phyloP scores from a whole-genome alignment of 1,284 basidiomycete species.

The Inonotus obliquus region DNA sequence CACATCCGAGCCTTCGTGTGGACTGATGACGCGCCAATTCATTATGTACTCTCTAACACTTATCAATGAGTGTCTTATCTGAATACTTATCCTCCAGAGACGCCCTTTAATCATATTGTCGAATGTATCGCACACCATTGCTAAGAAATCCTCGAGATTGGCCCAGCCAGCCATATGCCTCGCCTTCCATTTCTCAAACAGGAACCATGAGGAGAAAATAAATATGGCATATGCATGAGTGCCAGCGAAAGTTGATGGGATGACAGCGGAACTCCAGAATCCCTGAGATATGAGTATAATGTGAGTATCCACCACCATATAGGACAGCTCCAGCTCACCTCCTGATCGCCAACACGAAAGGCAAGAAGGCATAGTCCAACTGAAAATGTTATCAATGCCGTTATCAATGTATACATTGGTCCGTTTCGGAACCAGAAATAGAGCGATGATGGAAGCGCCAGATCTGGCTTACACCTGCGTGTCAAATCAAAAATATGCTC shows the following conservation, averaged over 20 bases:
- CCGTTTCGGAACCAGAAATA: background rate
- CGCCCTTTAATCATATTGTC: too few relatives aligned
- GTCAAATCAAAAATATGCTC: background rate
- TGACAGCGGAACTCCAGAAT: background rate
- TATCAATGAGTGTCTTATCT: too few relatives aligned
- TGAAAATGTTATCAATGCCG: background rate
- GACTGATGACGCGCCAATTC: too few relatives aligned
- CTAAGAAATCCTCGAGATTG: background rate
- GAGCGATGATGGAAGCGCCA: background rate
- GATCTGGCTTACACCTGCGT: background rate
- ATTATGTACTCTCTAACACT: too few relatives aligned
- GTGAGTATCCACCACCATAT: background rate
- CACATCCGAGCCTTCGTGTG: too few relatives aligned
- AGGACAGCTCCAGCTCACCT: background rate
- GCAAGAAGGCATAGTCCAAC: constrained; percentile 2
- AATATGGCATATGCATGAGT: background rate
- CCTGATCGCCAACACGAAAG: background rate
- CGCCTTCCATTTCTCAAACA: background rate
- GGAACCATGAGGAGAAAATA: background rate
- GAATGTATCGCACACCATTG: too few relatives aligned
- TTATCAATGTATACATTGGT: background rate
- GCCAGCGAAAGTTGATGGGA: background rate
- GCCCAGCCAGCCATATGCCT: background rate
- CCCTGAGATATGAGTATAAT: background rate
- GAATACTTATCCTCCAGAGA: too few relatives aligned